Evolutionary conservation across 768 basidiomycete species (phyloP), one percentile per base, ranked within the genome.

Genomic region (Guyanaporus albipodus): DNA sequence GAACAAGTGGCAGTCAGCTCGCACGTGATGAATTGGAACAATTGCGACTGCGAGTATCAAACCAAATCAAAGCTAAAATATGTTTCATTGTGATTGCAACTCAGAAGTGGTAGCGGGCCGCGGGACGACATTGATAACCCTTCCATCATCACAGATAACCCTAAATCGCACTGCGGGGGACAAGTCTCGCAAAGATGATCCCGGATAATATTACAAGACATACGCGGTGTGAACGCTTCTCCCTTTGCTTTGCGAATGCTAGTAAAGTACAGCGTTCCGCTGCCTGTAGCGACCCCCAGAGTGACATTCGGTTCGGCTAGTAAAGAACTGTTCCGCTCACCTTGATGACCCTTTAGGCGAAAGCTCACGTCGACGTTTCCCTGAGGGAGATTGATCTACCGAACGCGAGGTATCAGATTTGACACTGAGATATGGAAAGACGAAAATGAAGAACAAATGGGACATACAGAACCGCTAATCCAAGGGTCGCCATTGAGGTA

Each of bases 181-280:
- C 19, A 23, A 17, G 14, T 9, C 6, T 35, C 5, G 4, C 29
- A 17, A 27, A 12, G 14, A 17, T 4, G 8, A 4, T 21, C 31
- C 12, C 5, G 19, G 33, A 14, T 6, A 11, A 22, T 45, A 38
- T 34, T 12, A 5, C 17, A 29, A 5, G 19, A 45, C 40, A 51
- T 63, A 91, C 86, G 59, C 4, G 83, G 81, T 27, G 76, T 80
- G 61, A 86, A 90, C 2, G 76, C 77, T 32, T 76, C 68, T 8
- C 85, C 87, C 58, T 88, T 90, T 14, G 75, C 79, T 67, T 80
- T 83, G 34, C 88, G 76, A 46, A 91, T 83, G 61, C 86, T 89
- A 3, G 87, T 90, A 62, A 90, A 91, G 59, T 91, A 90, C 2
- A 90, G 63, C 15, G 86, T 91, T 6, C 88, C 88, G 17, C 80